These are phyloP conservation scores for Lipomyces yamadae DNA, from an alignment of 805 yeast genomes.

Conservation along the genomic window DNA sequence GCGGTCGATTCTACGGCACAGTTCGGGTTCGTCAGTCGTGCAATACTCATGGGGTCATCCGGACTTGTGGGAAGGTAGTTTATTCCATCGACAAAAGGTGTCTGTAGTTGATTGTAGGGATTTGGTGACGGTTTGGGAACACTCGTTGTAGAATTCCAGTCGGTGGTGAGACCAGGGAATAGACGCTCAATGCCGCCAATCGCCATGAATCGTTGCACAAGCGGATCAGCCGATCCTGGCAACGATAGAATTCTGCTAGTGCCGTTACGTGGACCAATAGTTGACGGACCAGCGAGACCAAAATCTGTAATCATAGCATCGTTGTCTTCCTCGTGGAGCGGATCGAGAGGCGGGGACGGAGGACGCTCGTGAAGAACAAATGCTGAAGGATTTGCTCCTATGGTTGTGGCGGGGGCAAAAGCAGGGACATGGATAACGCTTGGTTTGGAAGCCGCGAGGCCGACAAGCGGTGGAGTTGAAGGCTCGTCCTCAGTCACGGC, in stretches of 20 bases:
- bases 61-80: slow-evolving; percentile 16
- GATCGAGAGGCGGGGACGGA: slow-evolving; percentile 27
- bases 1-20: slow-evolving; percentile 35
- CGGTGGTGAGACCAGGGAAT: slow-evolving; percentile 21
- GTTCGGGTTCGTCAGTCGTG: slow-evolving; percentile 40
- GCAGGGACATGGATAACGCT: slow-evolving; percentile 13
- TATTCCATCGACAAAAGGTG: slow-evolving; percentile 1
- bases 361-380: slow-evolving; percentile 6
- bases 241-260: neutral
- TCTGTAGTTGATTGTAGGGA: neutral
- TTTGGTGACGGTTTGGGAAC: neutral
- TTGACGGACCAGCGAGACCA: slow-evolving; percentile 6
- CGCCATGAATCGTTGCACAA: slow-evolving; percentile 15
- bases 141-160: neutral
- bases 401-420: slow-evolving; percentile 1
- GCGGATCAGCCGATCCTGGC: neutral
- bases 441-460: slow-evolving; percentile 12
- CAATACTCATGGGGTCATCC: slow-evolving; percentile 40
- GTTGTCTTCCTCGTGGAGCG: neutral
- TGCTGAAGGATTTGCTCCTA: neutral
- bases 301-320: slow-evolving; percentile 5
- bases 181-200: slow-evolving; percentile 19
- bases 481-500: neutral
- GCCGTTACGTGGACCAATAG: neutral
- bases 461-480: neutral